These are phyloP conservation scores for Vinca minor DNA, from an alignment of 257 asterid species.

Conservation along the genomic window DNA sequence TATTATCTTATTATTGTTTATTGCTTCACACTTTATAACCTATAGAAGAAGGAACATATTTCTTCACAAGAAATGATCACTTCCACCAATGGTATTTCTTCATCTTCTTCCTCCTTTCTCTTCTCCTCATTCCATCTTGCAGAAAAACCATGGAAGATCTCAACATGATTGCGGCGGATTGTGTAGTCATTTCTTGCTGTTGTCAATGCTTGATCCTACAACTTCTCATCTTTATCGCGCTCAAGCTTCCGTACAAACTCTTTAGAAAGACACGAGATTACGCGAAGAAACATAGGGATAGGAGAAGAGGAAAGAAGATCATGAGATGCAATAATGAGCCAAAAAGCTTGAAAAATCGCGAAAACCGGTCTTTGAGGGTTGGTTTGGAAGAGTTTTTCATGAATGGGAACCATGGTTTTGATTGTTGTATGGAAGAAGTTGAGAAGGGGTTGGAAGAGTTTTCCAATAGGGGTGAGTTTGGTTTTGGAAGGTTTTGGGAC, in stretches of 20 bases:
- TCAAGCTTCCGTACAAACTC: slow-evolving; percentile 48
- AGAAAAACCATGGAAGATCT: slow-evolving; percentile 53
- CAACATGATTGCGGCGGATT: slow-evolving; percentile 62
- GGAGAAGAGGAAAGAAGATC: slow-evolving; percentile 25
- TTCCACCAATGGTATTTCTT: slow-evolving; percentile 28
- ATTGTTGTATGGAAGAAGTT: slow-evolving; percentile 55
- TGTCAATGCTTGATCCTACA: slow-evolving; percentile 77
- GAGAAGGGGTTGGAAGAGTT: slow-evolving; percentile 61
- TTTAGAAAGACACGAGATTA: slow-evolving; percentile 34
- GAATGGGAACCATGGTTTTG: slow-evolving; percentile 21
- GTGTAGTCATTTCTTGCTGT: slow-evolving; percentile 75
- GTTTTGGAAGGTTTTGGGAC: slow-evolving; percentile 79
- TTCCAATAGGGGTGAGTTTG: slow-evolving; percentile 62
- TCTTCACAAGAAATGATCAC: slow-evolving; percentile 44
- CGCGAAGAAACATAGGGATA: slow-evolving; percentile 32
- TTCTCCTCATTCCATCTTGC: slow-evolving; percentile 3
- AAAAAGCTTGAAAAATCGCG: slow-evolving; percentile 32
- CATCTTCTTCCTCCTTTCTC: slow-evolving; percentile 10
- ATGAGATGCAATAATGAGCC: slow-evolving; percentile 25
- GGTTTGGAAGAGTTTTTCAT: slow-evolving; percentile 14
- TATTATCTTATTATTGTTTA: too few species aligned
- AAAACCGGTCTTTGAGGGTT: slow-evolving; percentile 27
- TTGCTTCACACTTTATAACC: slow-evolving; percentile 75
- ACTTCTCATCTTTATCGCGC: slow-evolving; percentile 47
- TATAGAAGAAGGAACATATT: slow-evolving; percentile 36